These are phyloP conservation scores for Lepiota venenata DNA, from an alignment of 768 basidiomycete genomes.

Conservation along the genomic window DNA sequence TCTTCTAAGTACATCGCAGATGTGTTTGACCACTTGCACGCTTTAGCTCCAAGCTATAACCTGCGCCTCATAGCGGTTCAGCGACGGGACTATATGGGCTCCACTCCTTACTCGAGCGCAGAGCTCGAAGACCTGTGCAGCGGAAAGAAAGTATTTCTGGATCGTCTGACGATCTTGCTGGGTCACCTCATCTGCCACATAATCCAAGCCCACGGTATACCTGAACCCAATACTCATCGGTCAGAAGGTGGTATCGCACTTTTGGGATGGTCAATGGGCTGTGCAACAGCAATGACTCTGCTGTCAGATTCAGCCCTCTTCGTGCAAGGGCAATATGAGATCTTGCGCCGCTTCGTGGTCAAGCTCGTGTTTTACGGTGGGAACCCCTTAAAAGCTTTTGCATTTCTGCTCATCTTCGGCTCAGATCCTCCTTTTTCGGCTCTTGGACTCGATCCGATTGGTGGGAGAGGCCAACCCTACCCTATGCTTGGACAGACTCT, in stretches of 20 bases:
- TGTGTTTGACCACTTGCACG: conserved; percentile 20
- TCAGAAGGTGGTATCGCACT: conserved; percentile 30
- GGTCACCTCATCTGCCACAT: conserved; percentile 27
- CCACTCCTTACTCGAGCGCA: conserved; percentile 27
- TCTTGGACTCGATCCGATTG: conserved; percentile 22
- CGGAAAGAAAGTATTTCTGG: conserved; percentile 23
- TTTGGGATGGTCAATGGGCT: conserved; percentile 38
- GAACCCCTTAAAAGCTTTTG: neutral
- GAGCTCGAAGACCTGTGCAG: conserved; percentile 28
- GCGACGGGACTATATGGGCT: conserved; percentile 31
- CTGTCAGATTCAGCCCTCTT: conserved; percentile 24
- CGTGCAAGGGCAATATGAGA: conserved; percentile 16
- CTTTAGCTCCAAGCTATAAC: conserved; percentile 19
- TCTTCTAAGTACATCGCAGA: conserved; percentile 1
- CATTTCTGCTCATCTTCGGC: neutral
- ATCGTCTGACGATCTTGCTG: conserved; percentile 22
- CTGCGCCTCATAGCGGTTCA: conserved; percentile 27
- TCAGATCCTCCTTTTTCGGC: conserved; percentile 29
- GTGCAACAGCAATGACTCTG: conserved; percentile 23
- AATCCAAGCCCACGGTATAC: conserved; percentile 25
- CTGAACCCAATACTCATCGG: conserved; percentile 22
- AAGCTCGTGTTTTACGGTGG: conserved; percentile 30
- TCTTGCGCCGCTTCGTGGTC: conserved; percentile 27
- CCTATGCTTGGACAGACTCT: conserved; percentile 17
- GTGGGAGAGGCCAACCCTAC: conserved; percentile 19